phyloP scores from a whole-genome alignment of 208 protist species.

The Borovskyia barvae region DNA sequence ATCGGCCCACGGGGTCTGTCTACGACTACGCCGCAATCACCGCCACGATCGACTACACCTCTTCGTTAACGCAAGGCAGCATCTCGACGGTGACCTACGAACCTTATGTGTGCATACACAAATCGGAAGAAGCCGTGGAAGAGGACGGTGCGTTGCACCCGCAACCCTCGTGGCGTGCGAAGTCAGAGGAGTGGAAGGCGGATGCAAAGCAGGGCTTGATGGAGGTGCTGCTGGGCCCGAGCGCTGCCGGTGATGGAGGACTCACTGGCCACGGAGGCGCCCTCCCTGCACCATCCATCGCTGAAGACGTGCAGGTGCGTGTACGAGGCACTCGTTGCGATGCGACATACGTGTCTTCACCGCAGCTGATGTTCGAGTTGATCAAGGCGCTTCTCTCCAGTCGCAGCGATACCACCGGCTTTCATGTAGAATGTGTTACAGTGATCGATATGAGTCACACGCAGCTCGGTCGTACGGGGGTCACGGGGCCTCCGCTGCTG shows the following conservation, averaged over 20 bases:
- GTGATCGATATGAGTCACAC: constrained; percentile 52
- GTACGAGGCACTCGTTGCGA: constrained; percentile 32
- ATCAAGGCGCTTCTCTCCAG: constrained; percentile 24
- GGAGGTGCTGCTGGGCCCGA: constrained; percentile 33
- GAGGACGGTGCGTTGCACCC: constrained; percentile 2
- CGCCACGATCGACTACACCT: constrained; percentile 21
- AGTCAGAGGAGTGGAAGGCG: constrained; percentile 4
- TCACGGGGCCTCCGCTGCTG: constrained; percentile 27
- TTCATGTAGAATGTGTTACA: constrained; percentile 25
- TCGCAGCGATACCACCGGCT: constrained; percentile 10
- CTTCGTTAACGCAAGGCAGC: background rate
- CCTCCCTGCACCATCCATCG: constrained; percentile 11
- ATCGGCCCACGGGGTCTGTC: constrained; percentile 10
- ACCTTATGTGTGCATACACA: constrained; percentile 17
- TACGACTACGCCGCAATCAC: background rate
- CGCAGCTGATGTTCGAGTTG: constrained; percentile 25
- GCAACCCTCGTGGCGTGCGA: background rate
- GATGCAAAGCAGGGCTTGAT: constrained; percentile 48
- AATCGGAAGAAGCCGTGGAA: constrained; percentile 10
- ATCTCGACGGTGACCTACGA: background rate
- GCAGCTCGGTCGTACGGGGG: constrained; percentile 28
- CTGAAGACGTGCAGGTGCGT: constrained; percentile 26
- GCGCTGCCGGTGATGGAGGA: background rate
- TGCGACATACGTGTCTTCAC: constrained; percentile 28
- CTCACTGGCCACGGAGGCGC: constrained; percentile 14